Base-by-base conservation (phyloP, 1,284 basidiomycete genomes). In the Fomitiporia mediterranea region DNA sequence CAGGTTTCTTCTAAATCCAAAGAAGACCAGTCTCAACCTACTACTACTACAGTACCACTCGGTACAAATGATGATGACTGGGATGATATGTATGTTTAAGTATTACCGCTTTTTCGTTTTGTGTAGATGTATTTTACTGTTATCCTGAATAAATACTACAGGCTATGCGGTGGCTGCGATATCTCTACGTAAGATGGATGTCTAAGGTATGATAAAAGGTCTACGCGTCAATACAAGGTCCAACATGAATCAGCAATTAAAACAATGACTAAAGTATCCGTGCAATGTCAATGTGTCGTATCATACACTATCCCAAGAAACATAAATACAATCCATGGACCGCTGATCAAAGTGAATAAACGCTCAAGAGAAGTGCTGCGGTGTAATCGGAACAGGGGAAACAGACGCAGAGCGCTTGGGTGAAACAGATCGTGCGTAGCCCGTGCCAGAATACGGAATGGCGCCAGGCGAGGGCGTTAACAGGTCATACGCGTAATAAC, bases 11-110 rank as follows among this genome's bases (percentile, higher is more conserved):
- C 42, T n/a, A n/a, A n/a, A n/a, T n/a, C n/a, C n/a, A n/a, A n/a
- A n/a, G n/a, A n/a, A n/a, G n/a, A n/a, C n/a, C n/a, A n/a, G n/a
- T n/a, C n/a, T n/a, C n/a, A n/a, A n/a, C n/a, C n/a, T 37, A 39
- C 28, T 25, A 34, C 53, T 9, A 59, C 61, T 66, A 70, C 72
- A 66, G 72, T 49, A 34, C 63, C 47, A 37, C 61, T 59, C 40
- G 53, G 32, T 7, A 61, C 60, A 47, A 72, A 67, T n/a, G 68
- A 72, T 17, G 72, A 72, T 17, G 72, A 69, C 23, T 78, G 72
- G 74, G 79, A 81, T 32, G 78, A 82, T 43, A 78, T 81, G 76
- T 79, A 80, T 64, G 64, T 57, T 39, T 55, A 19, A 43, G 25
- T 23, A n/a, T n/a, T n/a, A n/a, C n/a, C n/a, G n/a, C n/a, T n/a